Evolutionary conservation across 106 monocot genomes (phyloP), one percentile per base, ranked within the genome.

Genomic region (Phalaenopsis equestris): DNA sequence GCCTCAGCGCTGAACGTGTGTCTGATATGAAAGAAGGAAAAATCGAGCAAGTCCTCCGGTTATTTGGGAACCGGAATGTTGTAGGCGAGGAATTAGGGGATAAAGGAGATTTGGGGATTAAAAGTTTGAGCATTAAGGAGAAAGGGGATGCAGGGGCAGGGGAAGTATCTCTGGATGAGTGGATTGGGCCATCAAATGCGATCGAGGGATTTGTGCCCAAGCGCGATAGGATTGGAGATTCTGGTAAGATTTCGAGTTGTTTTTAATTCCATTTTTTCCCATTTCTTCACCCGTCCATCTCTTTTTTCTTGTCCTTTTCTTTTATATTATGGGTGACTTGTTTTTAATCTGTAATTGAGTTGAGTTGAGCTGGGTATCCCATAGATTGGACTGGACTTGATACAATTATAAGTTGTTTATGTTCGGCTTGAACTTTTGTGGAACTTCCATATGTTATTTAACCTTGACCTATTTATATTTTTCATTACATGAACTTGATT

Each of bases 131-230:
- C 30, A 90, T 94, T 79, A 80, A 55, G 75, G 96, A 96, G 91
- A 93, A 87, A 81, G 80, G 11, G 45, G 81, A 77, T 24, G 57
- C 77, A 10, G 73, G 56, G 36, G 56, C 56, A 6, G 88, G 85
- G 0, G 89, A 87, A 58, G 82, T 89, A 4, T 41, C 84, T 15
- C 43, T 91, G 75, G 83, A 89, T 23, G 89, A 97, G 55, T 94
- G 90, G 97, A 81, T 90, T 36, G 93, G 95, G 0, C 87, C 91
- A 0, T 39, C 88, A 0, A 77, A 91, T 81, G 99, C 99, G 18
- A 88, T 99, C 18, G 99, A 99, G 73, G 99, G 95, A 0, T 95
- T 95, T 70, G 90, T 93, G 21, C 99, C 99, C 15, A 78, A 81
- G 72, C 75, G 41, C 11, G 89, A 90, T n/a, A 56, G 75, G 86